These are phyloP conservation scores for Prunus armeniaca DNA, from an alignment of 306 rosid species.

Conservation along the genomic window DNA sequence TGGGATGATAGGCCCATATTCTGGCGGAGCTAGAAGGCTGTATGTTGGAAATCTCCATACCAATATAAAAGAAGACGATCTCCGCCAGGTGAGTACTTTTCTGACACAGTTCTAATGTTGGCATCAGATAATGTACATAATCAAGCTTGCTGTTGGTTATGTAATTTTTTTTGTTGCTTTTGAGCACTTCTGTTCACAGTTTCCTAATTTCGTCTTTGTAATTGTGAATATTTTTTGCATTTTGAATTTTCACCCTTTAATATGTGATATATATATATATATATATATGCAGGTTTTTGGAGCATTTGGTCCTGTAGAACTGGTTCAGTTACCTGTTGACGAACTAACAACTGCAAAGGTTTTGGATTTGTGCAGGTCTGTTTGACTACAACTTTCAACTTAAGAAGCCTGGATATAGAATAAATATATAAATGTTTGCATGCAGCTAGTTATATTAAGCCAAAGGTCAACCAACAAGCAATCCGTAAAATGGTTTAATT, in stretches of 20 bases:
- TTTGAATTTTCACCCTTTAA: slow-evolving; percentile 17
- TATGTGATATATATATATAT: too few relatives aligned
- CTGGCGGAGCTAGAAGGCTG: too few relatives aligned
- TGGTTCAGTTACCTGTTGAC: slow-evolving; percentile 89
- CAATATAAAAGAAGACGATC: too few relatives aligned
- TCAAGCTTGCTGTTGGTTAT: neutral
- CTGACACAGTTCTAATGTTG: too few relatives aligned
- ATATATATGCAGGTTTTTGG: slow-evolving; percentile 69
- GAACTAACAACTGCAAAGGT: slow-evolving; percentile 82
- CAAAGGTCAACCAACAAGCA: too few relatives aligned
- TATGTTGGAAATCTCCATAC: too few relatives aligned
- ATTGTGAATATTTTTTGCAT: neutral
- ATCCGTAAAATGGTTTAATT: too few relatives aligned
- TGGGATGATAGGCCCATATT: too few relatives aligned
- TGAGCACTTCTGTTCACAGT: neutral
- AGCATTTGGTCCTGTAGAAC: slow-evolving; percentile 93
- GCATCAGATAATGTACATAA: too few relatives aligned
- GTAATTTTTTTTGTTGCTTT: neutral
- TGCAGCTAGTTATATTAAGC: too few relatives aligned
- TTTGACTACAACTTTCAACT: neutral
- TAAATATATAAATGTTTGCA: neutral
- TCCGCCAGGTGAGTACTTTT: too few relatives aligned
- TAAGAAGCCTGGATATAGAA: neutral
- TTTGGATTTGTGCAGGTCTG: slow-evolving; percentile 95
- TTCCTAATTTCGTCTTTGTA: too few relatives aligned